Evolutionary conservation across 2,329 filamentous ascomycete species (phyloP).

Genomic region (Nigrospora osmanthi): DNA sequence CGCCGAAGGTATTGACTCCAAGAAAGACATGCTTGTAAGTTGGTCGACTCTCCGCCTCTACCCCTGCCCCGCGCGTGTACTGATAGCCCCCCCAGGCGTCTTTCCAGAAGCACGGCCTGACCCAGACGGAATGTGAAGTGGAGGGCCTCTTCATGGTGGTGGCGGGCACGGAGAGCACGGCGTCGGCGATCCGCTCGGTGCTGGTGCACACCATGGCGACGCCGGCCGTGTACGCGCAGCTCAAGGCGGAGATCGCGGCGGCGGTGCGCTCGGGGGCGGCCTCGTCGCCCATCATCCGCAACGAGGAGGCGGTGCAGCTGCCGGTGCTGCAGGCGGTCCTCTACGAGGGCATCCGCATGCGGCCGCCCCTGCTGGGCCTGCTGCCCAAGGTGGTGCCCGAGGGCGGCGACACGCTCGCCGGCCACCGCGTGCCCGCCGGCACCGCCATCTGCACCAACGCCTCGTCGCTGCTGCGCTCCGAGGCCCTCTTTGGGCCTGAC

Average conservation of each 20-base stretch:
- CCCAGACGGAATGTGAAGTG: slow-evolving; percentile 8
- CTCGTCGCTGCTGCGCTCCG: background rate
- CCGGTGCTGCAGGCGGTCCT: slow-evolving; percentile 27
- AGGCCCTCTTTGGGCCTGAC: background rate
- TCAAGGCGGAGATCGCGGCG: slow-evolving; percentile 35
- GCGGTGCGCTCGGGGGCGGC: slow-evolving; percentile 19
- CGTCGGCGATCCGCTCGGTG: slow-evolving; percentile 36
- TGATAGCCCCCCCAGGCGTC: slow-evolving; percentile 8
- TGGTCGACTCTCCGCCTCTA: background rate
- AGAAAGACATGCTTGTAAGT: slow-evolving; percentile 40
- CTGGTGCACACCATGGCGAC: slow-evolving; percentile 36
- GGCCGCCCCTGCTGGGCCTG: slow-evolving; percentile 21
- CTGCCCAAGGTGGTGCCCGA: slow-evolving; percentile 18
- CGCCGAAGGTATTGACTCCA: slow-evolving; percentile 27
- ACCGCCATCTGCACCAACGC: background rate
- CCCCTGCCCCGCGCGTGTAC: too few species aligned
- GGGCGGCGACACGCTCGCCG: slow-evolving; percentile 17
- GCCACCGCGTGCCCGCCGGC: slow-evolving; percentile 1
- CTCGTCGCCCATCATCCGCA: slow-evolving; percentile 19
- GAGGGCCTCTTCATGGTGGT: slow-evolving; percentile 18
- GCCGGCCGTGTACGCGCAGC: slow-evolving; percentile 29
- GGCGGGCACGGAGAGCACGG: slow-evolving; percentile 43
- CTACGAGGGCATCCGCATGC: slow-evolving; percentile 27
- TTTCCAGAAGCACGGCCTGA: slow-evolving; percentile 10
- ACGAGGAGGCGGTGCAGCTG: slow-evolving; percentile 16